Evolutionary conservation across 192 early-diverging fungal genomes (phyloP), one percentile per base, ranked within the genome.

Genomic region (Rhizoclosmatium globosum): DNA sequence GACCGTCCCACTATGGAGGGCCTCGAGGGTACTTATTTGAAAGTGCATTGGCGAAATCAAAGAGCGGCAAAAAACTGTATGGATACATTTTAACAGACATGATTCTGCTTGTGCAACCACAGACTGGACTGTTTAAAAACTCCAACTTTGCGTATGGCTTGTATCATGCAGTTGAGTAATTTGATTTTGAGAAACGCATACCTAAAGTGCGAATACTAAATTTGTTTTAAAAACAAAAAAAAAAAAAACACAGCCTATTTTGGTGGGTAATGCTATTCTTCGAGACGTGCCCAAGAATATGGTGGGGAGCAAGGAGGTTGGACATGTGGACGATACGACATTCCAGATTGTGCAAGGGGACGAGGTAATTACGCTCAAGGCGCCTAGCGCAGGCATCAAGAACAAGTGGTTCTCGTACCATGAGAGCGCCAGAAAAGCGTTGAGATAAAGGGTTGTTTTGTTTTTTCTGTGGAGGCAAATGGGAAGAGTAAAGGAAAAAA

Each of bases 11-110:
- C 42, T 78, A 77, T 19, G 71, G 94, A 23, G 90, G 91, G 3
- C 77, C 77, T 7, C 83, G 94, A 47, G 82, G 87, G 65, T 91
- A 93, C 65, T 80, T 95, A 9, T 87, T 91, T 69, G 93, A 96
- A 57, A 94, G 94, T 45, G 67, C 78, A 31, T 80, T 96, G 7
- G 76, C 85, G 19, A 96, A 96, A 78, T 86, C 88, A 17, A 96
- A 95, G 65, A 93, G 93, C 71, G 93, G 92, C 13, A 84, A 94
- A 42, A 94, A 92, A 71, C 82, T 96, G 2, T 87, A 92, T 75
- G 92, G 76, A 19, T 90, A 84, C 77, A 68, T 91, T 42, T 88
- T 91, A 79, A 90, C 83, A 47, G 89, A 91, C 71, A 76, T 91
- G 67, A 70, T 91, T 6, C 47, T 91, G 62, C 45, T 96, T 4